Percentiles rank a stretch among this genome's conserved stretches.
These are phyloP conservation scores for Lichenothelia convexa DNA, from an alignment of 495 filamentous ascomycete species.

Conservation along the genomic window DNA sequence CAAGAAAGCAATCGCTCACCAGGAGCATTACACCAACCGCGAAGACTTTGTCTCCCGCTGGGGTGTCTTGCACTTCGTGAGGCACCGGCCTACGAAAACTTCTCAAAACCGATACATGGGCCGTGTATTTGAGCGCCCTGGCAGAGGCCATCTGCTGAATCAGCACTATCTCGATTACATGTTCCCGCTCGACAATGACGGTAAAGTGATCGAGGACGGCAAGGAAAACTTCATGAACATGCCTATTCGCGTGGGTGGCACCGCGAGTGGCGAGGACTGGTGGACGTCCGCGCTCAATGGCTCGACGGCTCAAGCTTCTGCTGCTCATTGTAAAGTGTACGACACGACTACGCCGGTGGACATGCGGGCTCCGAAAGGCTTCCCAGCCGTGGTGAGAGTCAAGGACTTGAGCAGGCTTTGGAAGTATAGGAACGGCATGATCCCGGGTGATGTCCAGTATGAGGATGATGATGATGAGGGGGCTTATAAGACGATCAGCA, in stretches of 20 bases:
- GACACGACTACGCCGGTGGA: slow-evolving; percentile 6
- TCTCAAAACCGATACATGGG: slow-evolving; percentile 53
- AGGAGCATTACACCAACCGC: slow-evolving; percentile 73
- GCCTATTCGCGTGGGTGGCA: slow-evolving; percentile 18
- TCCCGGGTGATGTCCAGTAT: too few relatives aligned
- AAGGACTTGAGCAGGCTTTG: slow-evolving; percentile 57
- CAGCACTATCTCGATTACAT: slow-evolving; percentile 72
- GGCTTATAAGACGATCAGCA: too few relatives aligned
- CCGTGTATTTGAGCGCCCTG: slow-evolving; percentile 48
- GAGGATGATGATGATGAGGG: too few relatives aligned
- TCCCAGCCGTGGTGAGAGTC: slow-evolving; percentile 25
- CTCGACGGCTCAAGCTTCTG: background rate
- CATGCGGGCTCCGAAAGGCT: slow-evolving; percentile 9
- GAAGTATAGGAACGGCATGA: slow-evolving; percentile 49
- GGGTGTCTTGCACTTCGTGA: slow-evolving; percentile 53
- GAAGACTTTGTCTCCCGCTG: slow-evolving; percentile 58
- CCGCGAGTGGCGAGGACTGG: slow-evolving; percentile 1
- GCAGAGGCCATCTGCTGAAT: slow-evolving; percentile 52
- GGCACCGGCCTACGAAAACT: too few relatives aligned
- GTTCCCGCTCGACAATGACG: slow-evolving; percentile 37
- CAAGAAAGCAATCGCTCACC: slow-evolving; percentile 40
- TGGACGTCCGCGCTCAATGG: slow-evolving; percentile 4
- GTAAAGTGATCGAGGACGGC: slow-evolving; percentile 19
- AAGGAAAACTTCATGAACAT: slow-evolving; percentile 40
- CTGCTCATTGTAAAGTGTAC: background rate